Evolutionary conservation across 345 rosid species (phyloP).

Genomic region (Litchi chinensis): DNA sequence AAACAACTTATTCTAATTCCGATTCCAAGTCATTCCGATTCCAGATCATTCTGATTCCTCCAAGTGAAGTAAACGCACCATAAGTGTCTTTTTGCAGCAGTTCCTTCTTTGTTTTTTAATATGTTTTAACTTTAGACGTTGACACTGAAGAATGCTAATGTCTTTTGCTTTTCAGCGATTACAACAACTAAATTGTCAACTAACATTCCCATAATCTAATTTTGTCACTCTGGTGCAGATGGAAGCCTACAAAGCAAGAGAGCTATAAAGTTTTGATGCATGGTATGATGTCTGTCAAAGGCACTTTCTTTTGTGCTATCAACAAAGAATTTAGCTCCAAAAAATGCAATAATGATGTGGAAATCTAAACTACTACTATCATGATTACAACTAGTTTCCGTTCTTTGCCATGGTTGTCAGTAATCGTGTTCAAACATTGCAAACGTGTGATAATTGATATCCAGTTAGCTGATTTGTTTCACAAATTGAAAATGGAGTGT

Average conservation of each 20-base stretch:
- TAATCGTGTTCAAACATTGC: background rate
- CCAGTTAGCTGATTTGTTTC: no score
- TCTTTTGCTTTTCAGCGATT: background rate
- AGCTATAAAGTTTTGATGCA: background rate
- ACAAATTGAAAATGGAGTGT: no score
- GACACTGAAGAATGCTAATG: background rate
- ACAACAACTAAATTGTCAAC: background rate
- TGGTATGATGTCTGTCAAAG: background rate
- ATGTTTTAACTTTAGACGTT: background rate
- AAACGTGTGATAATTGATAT: background rate
- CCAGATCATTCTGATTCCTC: no score
- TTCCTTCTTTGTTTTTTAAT: background rate
- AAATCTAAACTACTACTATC: background rate
- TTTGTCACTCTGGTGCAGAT: slow-evolving; percentile 2
- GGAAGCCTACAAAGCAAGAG: background rate
- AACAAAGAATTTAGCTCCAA: background rate
- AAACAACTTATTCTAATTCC: no score
- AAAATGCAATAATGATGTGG: background rate
- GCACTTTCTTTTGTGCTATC: background rate
- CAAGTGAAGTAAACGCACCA: no score
- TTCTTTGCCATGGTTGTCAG: background rate
- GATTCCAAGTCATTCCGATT: no score
- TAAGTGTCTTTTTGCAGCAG: background rate
- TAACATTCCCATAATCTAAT: background rate
- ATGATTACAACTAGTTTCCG: no score